A percentile compares a stretch with the other conserved stretches of the same genome.
phyloP scores from a whole-genome alignment of 371 early-diverging fungal species.

The Funneliformis caledonium region DNA sequence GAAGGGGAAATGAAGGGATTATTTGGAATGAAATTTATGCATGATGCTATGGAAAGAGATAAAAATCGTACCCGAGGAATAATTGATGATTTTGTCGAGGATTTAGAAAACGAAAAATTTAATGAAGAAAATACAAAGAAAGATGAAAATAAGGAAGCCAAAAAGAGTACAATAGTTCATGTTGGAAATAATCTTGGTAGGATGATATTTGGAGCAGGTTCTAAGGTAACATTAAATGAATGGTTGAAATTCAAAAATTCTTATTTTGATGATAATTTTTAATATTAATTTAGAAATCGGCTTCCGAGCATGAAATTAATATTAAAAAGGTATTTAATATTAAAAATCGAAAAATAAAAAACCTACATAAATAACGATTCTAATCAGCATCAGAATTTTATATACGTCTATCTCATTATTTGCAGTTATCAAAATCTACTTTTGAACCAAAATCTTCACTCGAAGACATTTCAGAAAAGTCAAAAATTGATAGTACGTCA shows the following conservation, averaged over 20 bases:
- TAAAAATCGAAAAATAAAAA: neutral
- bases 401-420: neutral
- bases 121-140: slow-evolving; percentile 32
- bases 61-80: slow-evolving; percentile 42
- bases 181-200: slow-evolving; percentile 64
- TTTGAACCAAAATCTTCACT: slow-evolving; percentile 15
- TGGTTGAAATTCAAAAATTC: neutral
- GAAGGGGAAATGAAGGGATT: slow-evolving; percentile 75
- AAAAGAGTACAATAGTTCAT: slow-evolving; percentile 42
- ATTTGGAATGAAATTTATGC: slow-evolving; percentile 97
- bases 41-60: slow-evolving; percentile 69
- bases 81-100: slow-evolving; percentile 22
- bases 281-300: neutral
- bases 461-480: neutral
- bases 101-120: slow-evolving; percentile 14
- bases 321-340: neutral
- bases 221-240: slow-evolving; percentile 38
- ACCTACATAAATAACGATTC: neutral
- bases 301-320: neutral
- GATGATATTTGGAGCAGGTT: slow-evolving; percentile 60
- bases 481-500: slow-evolving; percentile 28
- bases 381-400: neutral
- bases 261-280: neutral
- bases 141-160: neutral
- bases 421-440: slow-evolving; percentile 34